Base-by-base conservation (phyloP, 176 grass and related monocot genomes). In the Carex myosuroides region DNA sequence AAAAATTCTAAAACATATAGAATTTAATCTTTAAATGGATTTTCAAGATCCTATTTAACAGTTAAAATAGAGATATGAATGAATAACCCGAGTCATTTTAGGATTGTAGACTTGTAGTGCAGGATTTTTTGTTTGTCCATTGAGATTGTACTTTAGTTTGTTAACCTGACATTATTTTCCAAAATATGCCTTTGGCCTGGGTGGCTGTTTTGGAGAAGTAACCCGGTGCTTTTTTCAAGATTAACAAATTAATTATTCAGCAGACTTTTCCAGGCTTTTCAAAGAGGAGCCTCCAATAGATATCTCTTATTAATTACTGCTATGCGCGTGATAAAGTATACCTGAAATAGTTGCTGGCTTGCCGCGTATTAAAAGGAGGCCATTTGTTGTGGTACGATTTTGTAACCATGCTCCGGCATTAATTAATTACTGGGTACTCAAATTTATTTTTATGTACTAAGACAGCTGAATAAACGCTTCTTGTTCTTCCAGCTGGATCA, bases 241-340 rank as follows among this genome's bases (percentile, higher is more conserved):
- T 82, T 4, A 82, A 24, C 33, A 29, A 82, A 13, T 52, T 52
- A 62, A 67, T 65, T 82, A 64, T 3, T 80, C 4, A 67, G 21
- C 20, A 50, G 60, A 50, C 57, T 46, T 14, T 67, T 53, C 61
- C 80, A 82, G 80, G 16, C 79, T 82, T 82, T 66, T 65, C 14
- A 26, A 52, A 53, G 58, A 62, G 17, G 79, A 82, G 37, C 58
- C 80, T 30, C 58, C 60, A 82, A 29, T 54, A 80, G 42, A 53
- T 3, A 32, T 24, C 62, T 69, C 24, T 54, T 16, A 81, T 68
- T 83, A 83, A 83, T 52, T 82, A 32, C 14, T 83, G 39, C 21
- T 83, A 83, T 68, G 22, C 24, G 62, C 39, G 60, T 83, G 60
- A 66, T 48, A 83, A 66, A 68, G 17, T 83, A 62, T 83, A 83